A percentile compares a stretch with the other conserved stretches of the same genome.
phyloP scores from a whole-genome alignment of 129 eudicot genomes.

The Escallonia rubra region DNA sequence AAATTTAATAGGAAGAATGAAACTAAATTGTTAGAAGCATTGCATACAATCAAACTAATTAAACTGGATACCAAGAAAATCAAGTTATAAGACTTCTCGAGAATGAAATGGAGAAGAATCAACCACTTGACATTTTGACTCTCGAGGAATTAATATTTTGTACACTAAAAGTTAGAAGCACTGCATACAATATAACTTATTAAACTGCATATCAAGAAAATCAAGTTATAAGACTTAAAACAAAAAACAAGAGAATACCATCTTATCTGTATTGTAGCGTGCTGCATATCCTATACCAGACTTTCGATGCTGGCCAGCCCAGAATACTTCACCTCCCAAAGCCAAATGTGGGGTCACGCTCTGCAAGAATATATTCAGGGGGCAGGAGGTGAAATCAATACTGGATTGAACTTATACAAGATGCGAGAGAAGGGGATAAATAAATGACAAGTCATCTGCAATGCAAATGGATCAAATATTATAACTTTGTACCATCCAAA shows the following conservation, averaged over 20 bases:
- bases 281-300: conserved; percentile 87
- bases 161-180: background rate
- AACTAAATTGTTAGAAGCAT: no score
- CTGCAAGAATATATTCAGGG: conserved; percentile 38
- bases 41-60: no score
- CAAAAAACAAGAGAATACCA: conserved; percentile 35
- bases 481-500: no score
- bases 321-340: conserved; percentile 95
- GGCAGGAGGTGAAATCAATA: no score
- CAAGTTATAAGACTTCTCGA: no score
- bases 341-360: conserved; percentile 83
- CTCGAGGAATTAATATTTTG: background rate
- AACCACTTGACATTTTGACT: no score
- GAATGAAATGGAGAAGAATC: no score
- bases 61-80: no score
- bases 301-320: conserved; percentile 89
- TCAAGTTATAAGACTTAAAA: background rate
- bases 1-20: no score
- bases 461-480: background rate
- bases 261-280: conserved; percentile 80
- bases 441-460: background rate
- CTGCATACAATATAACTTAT: background rate
- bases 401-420: background rate
- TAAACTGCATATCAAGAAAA: background rate
- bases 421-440: background rate